phyloP scores from a whole-genome alignment of 176 grass and related monocot genomes.

The Musa beccarii region DNA sequence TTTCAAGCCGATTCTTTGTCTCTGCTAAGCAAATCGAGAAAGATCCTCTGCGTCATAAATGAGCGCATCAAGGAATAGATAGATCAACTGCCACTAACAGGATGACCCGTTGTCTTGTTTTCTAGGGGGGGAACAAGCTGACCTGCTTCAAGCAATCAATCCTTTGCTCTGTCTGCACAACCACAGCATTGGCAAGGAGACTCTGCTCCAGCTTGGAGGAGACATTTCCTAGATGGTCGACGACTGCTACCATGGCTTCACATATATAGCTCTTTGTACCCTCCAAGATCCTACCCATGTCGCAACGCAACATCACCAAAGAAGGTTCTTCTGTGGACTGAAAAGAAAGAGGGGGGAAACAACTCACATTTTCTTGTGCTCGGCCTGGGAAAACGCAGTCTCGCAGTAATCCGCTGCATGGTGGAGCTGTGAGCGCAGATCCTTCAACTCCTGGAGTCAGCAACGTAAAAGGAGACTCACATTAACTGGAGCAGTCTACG shows the following conservation, averaged over 20 bases:
- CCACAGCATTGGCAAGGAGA: constrained; percentile 36
- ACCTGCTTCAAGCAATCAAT: constrained; percentile 72
- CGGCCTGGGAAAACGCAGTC: constrained; percentile 49
- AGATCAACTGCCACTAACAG: neutral
- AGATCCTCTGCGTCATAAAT: too few species aligned
- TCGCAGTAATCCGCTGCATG: constrained; percentile 69
- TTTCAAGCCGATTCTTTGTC: too few species aligned
- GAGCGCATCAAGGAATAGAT: neutral
- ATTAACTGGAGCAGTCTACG: constrained; percentile 4
- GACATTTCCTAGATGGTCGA: constrained; percentile 79
- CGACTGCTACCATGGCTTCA: constrained; percentile 60
- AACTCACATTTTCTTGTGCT: constrained; percentile 57
- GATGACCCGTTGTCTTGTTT: neutral
- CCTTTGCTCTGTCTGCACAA: constrained; percentile 45
- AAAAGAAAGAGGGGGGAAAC: neutral
- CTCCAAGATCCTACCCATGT: constrained; percentile 40
- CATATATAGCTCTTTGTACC: constrained; percentile 78
- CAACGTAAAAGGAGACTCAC: neutral
- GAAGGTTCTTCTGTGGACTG: neutral
- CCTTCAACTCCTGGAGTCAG: constrained; percentile 62
- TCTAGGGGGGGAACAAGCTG: neutral
- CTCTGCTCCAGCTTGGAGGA: constrained; percentile 76
- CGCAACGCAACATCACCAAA: neutral
- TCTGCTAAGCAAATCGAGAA: too few species aligned
- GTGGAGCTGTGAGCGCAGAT: constrained; percentile 68